phyloP scores from a whole-genome alignment of 257 asterid genomes.

The Schizonepeta tenuifolia region DNA sequence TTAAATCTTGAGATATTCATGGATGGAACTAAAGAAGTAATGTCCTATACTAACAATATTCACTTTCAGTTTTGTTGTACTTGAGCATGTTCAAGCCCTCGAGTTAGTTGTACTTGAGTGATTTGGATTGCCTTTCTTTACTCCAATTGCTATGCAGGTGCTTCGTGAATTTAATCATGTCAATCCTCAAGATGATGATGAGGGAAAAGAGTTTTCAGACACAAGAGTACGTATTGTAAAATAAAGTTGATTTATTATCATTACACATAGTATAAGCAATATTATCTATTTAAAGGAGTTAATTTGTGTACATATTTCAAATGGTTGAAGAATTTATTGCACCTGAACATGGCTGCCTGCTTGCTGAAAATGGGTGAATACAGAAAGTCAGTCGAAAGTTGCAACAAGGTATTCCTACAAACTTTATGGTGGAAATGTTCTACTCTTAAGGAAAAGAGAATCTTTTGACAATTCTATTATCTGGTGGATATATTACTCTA shows the following conservation, averaged over 20 bases:
- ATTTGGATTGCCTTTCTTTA: conserved; percentile 18
- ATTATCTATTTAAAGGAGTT: conserved; percentile 23
- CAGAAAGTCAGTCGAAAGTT: conserved; percentile 83
- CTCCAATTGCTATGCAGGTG: conserved; percentile 52
- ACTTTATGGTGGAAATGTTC: conserved; percentile 6
- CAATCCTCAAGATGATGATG: conserved; percentile 95
- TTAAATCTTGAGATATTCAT: no score
- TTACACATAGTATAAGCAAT: neutral
- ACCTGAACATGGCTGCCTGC: conserved; percentile 99
- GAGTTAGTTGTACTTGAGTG: neutral
- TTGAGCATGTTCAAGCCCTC: neutral
- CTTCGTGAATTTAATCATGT: conserved; percentile 97
- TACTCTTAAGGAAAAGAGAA: conserved; percentile 6
- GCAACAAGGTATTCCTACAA: conserved; percentile 76
- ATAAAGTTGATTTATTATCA: conserved; percentile 23
- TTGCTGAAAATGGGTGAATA: conserved; percentile 82
- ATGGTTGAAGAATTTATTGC: conserved; percentile 74
- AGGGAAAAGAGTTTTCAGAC: conserved; percentile 92
- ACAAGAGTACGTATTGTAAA: conserved; percentile 64
- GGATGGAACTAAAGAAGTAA: no score
- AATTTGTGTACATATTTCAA: conserved; percentile 27
- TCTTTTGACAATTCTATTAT: neutral
- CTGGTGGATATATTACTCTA: neutral
- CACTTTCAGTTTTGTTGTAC: no score
- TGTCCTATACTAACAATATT: no score